A percentile compares a stretch with the other conserved stretches of the same genome.
Conservation (phyloP, 306 rosid genomes). For the Dalbergia oliveri region DNA sequence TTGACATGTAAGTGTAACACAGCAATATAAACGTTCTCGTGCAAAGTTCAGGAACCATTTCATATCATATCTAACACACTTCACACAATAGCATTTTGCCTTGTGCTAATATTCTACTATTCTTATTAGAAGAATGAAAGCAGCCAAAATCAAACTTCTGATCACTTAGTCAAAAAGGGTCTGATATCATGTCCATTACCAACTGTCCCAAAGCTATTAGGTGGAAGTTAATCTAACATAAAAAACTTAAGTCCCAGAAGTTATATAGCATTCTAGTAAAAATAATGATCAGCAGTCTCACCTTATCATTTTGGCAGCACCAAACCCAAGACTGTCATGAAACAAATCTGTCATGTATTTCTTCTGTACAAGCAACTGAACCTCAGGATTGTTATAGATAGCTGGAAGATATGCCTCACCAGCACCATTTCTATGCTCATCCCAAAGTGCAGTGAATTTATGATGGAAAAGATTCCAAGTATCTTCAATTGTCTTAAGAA, state of each 20-base stretch:
- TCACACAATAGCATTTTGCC: not conserved
- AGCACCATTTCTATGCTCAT: conserved; percentile 70
- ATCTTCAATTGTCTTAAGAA: conserved; percentile 79
- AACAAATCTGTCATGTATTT: conserved; percentile 69
- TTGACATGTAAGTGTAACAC: not conserved
- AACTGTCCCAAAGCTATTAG: not conserved
- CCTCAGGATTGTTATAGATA: conserved; percentile 73
- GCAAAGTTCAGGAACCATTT: not conserved
- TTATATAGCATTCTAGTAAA: not conserved
- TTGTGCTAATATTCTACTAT: not conserved
- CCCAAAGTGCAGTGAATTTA: conserved; percentile 81
- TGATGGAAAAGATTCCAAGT: conserved; percentile 79
- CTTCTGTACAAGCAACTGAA: conserved; percentile 69
- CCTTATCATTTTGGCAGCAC: conserved; percentile 97
- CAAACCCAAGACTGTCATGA: conserved; percentile 89
- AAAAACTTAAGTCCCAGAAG: not conserved
- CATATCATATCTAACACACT: conserved; percentile 1
- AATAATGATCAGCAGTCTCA: conserved; percentile 33
- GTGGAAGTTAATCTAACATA: not conserved
- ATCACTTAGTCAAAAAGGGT: not conserved
- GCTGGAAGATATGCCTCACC: conserved; percentile 91
- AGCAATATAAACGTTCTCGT: not conserved
- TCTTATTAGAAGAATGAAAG: not conserved
- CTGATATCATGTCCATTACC: not conserved
- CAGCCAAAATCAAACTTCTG: not conserved